Percentiles rank a stretch among this genome's conserved stretches.
phyloP scores from a whole-genome alignment of 306 rosid genomes.

The Macrotyloma uniflorum region DNA sequence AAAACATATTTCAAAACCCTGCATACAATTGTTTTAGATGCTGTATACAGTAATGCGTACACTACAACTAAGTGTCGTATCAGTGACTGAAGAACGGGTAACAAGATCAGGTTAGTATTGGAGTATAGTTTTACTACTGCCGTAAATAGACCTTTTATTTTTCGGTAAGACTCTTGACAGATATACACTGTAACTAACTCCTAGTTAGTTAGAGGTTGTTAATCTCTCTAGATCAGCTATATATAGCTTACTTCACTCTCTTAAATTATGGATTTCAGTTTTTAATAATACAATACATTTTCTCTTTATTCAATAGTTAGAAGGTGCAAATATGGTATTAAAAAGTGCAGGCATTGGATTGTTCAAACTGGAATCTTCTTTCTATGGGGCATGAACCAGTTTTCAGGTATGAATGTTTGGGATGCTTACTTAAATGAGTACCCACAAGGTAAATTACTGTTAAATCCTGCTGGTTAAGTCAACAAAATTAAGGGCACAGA shows the following conservation, averaged over 20 bases:
- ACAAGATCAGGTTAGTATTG: not conserved
- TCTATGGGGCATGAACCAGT: conserved; percentile 1
- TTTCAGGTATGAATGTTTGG: not conserved
- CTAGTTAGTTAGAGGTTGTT: no score
- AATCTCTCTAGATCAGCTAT: no score
- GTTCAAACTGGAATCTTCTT: not conserved
- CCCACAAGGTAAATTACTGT: conserved; percentile 4
- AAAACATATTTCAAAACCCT: not conserved
- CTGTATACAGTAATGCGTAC: not conserved
- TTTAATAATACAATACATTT: no score
- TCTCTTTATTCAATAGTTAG: no score
- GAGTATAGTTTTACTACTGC: no score
- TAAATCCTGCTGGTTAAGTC: conserved; percentile 7
- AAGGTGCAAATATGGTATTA: not conserved
- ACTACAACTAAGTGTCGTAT: not conserved
- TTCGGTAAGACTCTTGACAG: no score
- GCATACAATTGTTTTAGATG: not conserved
- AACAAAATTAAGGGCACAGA: conserved; percentile 14
- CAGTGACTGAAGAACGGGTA: not conserved
- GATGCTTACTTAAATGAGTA: not conserved
- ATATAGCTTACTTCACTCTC: no score
- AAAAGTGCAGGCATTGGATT: not conserved
- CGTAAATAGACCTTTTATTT: no score
- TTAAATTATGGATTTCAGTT: no score
- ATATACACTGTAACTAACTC: no score